Evolutionary conservation across 2,329 filamentous ascomycete species (phyloP), one percentile per base, ranked within the genome.

Genomic region (Scorias spongiosa): DNA sequence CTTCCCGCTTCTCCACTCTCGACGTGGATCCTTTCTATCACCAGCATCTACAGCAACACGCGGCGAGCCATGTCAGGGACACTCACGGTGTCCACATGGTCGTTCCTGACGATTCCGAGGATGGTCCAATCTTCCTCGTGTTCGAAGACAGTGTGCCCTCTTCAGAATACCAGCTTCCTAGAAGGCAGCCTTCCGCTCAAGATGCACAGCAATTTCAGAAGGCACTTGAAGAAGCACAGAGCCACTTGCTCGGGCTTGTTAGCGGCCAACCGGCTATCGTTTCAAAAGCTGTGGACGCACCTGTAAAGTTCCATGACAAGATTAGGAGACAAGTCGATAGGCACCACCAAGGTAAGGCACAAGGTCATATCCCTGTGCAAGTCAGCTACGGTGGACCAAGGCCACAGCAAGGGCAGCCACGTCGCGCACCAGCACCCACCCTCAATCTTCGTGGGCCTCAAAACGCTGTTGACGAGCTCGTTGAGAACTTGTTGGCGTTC

Each of bases 1-100:
- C 84, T 2, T 73, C 78, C 32, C 76, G 83, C 49, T 75, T 91
- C 60, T 69, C 72, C 17, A 73, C 76, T 10, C 61, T 88, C 10
- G 62, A 75, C 12, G 74, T 91, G 20, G 82, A 91, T 53, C 75
- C 82, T 1, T 88, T 91, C 66, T 89, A 83, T 67, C 79, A 89
- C 59, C 70, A 77, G 44, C 80, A 85, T 57, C 67, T 89, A 40
- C 74, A 74, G 45, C 76, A 74, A 46, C 74, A 80, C 32, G 70
- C 84, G 38, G 74, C 72, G 29, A 72, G 74, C 3, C 71, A 70
- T 44, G 69, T 89, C 41, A 76, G 80, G 54, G 68, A 78, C 46
- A 72, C 81, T 29, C 80, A 75, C 51, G 82, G 84, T 49, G 84
- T 89, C 10, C 78, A 82, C 50, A 57, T 88, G 26, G 75, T 88